Conservation (phyloP, 345 rosid genomes). For the Cardamine occulta region DNA sequence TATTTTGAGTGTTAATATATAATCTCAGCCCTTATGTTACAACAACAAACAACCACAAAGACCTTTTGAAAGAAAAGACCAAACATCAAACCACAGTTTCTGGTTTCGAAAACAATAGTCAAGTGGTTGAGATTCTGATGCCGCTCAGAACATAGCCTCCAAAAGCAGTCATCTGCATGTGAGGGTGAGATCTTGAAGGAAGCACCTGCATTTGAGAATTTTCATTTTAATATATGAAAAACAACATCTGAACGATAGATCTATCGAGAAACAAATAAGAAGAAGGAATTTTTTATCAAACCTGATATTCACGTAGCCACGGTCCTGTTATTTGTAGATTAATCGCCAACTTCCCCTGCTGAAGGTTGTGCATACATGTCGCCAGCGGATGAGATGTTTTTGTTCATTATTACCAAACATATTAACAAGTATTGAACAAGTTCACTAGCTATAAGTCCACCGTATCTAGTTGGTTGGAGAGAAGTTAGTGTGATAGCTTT, state of each 20-base stretch:
- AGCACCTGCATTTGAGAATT: slow-evolving; percentile 60
- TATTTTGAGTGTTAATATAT: background rate
- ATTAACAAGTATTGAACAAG: background rate
- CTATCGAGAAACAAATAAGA: background rate
- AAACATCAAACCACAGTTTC: slow-evolving; percentile 25
- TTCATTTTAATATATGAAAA: background rate
- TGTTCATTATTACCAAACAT: background rate
- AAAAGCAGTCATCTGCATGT: slow-evolving; percentile 85
- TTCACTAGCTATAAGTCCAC: background rate
- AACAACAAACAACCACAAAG: slow-evolving; percentile 36
- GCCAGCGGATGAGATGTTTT: slow-evolving; percentile 55
- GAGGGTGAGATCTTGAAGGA: slow-evolving; percentile 92
- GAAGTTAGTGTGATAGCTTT: no score
- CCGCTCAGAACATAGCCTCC: slow-evolving; percentile 95
- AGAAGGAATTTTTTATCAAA: slow-evolving; percentile 20
- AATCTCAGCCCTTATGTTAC: slow-evolving; percentile 2
- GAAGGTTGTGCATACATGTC: slow-evolving; percentile 88
- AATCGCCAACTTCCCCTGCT: slow-evolving; percentile 77
- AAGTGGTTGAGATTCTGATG: slow-evolving; percentile 55
- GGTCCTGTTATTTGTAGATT: slow-evolving; percentile 91
- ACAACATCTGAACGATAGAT: background rate
- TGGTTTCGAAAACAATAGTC: slow-evolving; percentile 13
- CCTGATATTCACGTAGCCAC: slow-evolving; percentile 96
- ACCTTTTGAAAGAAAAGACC: background rate
- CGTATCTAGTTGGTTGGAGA: no score